Evolutionary conservation across 306 rosid genomes (phyloP).

Genomic region (Myrica gale): DNA sequence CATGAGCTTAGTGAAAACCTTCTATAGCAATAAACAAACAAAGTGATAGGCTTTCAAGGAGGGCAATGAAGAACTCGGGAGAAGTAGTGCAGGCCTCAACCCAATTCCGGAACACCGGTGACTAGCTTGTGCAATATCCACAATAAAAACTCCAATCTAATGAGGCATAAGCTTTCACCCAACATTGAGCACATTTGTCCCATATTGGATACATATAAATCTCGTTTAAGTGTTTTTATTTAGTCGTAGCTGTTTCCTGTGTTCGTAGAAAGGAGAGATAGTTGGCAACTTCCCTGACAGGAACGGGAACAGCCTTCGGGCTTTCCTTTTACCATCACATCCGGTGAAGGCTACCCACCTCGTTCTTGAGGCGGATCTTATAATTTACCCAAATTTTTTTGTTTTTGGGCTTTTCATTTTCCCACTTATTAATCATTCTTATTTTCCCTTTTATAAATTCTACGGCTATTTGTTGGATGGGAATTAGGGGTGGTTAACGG

Average conservation of each 20-base stretch:
- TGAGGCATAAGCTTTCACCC: too few relatives aligned
- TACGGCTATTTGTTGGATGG: not conserved
- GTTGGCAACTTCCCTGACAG: constrained; percentile 28
- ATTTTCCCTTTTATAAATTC: too few relatives aligned
- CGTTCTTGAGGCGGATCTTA: constrained; percentile 14
- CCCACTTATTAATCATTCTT: not conserved
- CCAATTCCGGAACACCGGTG: too few relatives aligned
- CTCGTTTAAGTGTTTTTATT: fast-evolving
- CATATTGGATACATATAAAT: not conserved
- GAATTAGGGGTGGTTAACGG: too few relatives aligned
- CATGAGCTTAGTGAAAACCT: too few relatives aligned
- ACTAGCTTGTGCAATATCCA: too few relatives aligned
- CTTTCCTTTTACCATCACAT: constrained; percentile 31
- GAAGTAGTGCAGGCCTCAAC: too few relatives aligned
- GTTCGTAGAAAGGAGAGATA: constrained; percentile 35
- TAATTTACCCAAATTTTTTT: constrained; percentile 14
- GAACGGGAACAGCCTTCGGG: constrained; percentile 2
- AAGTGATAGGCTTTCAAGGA: too few relatives aligned
- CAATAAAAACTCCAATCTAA: too few relatives aligned
- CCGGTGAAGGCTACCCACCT: constrained; percentile 36
- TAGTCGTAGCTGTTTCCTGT: fast-evolving
- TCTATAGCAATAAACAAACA: too few relatives aligned
- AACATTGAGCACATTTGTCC: not conserved
- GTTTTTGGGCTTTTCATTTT: not conserved
- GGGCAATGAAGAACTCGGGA: too few relatives aligned